These are phyloP conservation scores for Ceriops decandra DNA, from an alignment of 345 rosid species.

Conservation along the genomic window DNA sequence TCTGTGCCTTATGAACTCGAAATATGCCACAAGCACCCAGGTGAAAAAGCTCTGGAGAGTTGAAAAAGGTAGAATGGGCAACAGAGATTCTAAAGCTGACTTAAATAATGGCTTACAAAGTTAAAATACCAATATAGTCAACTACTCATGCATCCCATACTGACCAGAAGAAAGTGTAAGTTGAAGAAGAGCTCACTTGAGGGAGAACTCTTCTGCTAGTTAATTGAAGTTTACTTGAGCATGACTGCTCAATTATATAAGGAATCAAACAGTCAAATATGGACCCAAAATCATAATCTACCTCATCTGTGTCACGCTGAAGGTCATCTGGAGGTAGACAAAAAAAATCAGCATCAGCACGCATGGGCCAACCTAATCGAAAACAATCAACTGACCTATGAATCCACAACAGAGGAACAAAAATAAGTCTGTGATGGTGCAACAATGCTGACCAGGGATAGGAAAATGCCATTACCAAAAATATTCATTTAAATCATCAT, in stretches of 20 bases:
- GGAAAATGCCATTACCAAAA: conserved; percentile 55
- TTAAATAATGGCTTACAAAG: no score
- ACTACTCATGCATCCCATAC: no score
- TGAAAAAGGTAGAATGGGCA: no score
- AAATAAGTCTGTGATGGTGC: neutral
- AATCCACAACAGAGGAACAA: neutral
- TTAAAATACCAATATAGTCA: no score
- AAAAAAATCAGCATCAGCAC: conserved; percentile 94
- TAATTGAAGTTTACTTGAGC: neutral
- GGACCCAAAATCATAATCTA: conserved; percentile 3
- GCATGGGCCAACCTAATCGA: conserved; percentile 99
- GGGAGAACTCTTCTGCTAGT: no score
- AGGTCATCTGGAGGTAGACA: conserved; percentile 30
- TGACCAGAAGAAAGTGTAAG: no score
- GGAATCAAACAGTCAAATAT: neutral
- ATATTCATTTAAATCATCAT: conserved; percentile 94
- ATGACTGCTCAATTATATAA: no score
- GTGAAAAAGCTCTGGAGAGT: no score
- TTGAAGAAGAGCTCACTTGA: no score
- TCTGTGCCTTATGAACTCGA: no score
- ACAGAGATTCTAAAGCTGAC: no score
- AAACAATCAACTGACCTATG: conserved; percentile 95
- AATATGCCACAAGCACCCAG: no score
- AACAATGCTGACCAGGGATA: neutral
- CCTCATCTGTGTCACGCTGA: conserved; percentile 57